phyloP scores from a whole-genome alignment of 768 basidiomycete genomes.

The Butyriboletus loyo region DNA sequence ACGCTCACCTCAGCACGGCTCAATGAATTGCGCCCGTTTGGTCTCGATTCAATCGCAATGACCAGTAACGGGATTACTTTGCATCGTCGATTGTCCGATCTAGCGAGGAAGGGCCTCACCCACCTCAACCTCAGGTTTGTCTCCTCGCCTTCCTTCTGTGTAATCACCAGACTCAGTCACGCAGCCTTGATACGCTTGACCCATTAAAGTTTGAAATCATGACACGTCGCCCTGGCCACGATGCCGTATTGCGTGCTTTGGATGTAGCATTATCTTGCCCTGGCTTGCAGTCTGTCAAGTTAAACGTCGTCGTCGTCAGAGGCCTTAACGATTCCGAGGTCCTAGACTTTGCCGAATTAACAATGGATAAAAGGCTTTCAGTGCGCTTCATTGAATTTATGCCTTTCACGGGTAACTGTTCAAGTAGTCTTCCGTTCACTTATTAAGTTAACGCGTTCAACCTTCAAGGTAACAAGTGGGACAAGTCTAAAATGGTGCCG shows the following conservation, averaged over 20 bases:
- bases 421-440: neutral
- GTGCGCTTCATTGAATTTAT: slow-evolving; percentile 93
- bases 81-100: slow-evolving; percentile 63
- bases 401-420: slow-evolving; percentile 76
- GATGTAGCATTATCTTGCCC: slow-evolving; percentile 55
- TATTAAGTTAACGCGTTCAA: slow-evolving; percentile 1
- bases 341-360: slow-evolving; percentile 74
- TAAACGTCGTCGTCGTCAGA: slow-evolving; percentile 82
- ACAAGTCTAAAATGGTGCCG: slow-evolving; percentile 76
- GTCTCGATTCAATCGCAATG: slow-evolving; percentile 77
- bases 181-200: slow-evolving; percentile 79
- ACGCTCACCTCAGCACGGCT: slow-evolving; percentile 46
- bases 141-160: neutral
- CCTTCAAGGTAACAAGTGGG: slow-evolving; percentile 77
- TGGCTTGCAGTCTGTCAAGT: slow-evolving; percentile 60
- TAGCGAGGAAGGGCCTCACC: slow-evolving; percentile 71
- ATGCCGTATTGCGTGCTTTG: slow-evolving; percentile 67
- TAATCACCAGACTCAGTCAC: slow-evolving; percentile 4
- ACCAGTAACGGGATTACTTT: slow-evolving; percentile 81
- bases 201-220: slow-evolving; percentile 87
- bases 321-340: slow-evolving; percentile 82
- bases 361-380: slow-evolving; percentile 57
- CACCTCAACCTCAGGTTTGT: slow-evolving; percentile 66
- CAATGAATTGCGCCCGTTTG: slow-evolving; percentile 55
- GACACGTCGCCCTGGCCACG: slow-evolving; percentile 74